Conservation (phyloP, 208 protist genomes). For the Trypanosoma cruzi region DNA sequence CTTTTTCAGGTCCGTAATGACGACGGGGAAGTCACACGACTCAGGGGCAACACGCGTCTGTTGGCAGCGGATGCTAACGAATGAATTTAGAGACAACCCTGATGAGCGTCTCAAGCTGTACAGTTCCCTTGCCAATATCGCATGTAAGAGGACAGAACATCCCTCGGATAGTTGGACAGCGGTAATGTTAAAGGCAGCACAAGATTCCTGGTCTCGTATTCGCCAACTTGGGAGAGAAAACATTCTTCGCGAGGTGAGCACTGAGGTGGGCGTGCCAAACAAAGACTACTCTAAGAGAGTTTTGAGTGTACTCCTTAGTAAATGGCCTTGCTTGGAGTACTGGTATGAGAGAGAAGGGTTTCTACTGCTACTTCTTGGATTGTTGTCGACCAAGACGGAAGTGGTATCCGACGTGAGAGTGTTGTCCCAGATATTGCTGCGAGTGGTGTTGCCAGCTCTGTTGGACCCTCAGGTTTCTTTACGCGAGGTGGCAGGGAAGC, state of each 20-base stretch:
- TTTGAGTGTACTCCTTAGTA: conserved; percentile 13
- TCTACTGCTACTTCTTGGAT: conserved; percentile 10
- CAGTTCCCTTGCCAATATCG: neutral
- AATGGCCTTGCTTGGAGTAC: conserved; percentile 13
- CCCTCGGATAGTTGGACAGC: conserved; percentile 30
- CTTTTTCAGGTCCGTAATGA: too few species aligned
- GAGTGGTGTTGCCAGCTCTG: conserved; percentile 48
- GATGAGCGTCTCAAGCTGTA: conserved; percentile 39
- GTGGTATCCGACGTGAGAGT: conserved; percentile 1
- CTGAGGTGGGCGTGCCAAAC: neutral
- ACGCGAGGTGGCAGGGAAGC: conserved; percentile 48
- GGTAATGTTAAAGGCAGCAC: conserved; percentile 59
- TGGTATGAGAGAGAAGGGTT: conserved; percentile 38
- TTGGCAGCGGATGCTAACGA: conserved; percentile 13
- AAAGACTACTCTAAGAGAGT: neutral
- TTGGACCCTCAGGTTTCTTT: conserved; percentile 61
- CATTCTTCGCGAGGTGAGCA: neutral
- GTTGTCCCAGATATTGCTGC: conserved; percentile 11
- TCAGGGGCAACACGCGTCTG: neutral
- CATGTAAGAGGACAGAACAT: neutral
- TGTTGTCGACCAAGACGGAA: neutral
- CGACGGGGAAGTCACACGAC: neutral
- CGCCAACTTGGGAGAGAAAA: conserved; percentile 25
- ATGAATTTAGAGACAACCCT: conserved; percentile 27
- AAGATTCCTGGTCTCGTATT: conserved; percentile 74